These are phyloP conservation scores for Leccinum disarticulatum DNA, from an alignment of 768 basidiomycete genomes.

Conservation along the genomic window DNA sequence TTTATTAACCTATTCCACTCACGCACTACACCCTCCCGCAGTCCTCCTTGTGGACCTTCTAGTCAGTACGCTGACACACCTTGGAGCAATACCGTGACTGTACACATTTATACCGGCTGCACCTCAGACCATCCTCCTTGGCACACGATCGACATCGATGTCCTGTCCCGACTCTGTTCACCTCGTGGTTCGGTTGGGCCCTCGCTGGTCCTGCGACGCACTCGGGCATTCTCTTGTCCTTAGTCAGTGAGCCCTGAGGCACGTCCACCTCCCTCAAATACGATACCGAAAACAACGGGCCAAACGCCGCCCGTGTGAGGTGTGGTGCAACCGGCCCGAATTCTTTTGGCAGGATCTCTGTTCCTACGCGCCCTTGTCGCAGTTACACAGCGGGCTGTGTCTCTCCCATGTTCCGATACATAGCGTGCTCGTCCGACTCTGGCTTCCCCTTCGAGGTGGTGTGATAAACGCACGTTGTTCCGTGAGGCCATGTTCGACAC, in stretches of 20 bases:
- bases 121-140: slow-evolving; percentile 16
- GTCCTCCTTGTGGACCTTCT: slow-evolving; percentile 12
- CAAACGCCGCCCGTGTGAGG: slow-evolving; percentile 51
- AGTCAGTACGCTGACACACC: slow-evolving; percentile 36
- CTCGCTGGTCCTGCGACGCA: neutral
- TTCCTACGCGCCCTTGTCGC: slow-evolving; percentile 18
- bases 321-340: slow-evolving; percentile 43
- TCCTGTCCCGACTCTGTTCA: neutral
- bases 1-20: no score
- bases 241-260: neutral
- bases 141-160: slow-evolving; percentile 7
- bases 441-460: slow-evolving; percentile 22
- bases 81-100: slow-evolving; percentile 40
- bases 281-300: slow-evolving; percentile 52
- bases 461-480: slow-evolving; percentile 28
- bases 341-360: slow-evolving; percentile 9
- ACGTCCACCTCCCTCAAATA: slow-evolving; percentile 38
- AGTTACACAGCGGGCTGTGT: slow-evolving; percentile 12
- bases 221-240: neutral
- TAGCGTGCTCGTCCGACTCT: slow-evolving; percentile 22
- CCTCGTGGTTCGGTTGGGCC: neutral
- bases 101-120: slow-evolving; percentile 38
- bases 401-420: slow-evolving; percentile 26
- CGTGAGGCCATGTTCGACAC: slow-evolving; percentile 58
- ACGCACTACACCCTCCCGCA: neutral